Conservation (phyloP, 1,284 basidiomycete genomes). For the Butyriboletus appendiculatus region DNA sequence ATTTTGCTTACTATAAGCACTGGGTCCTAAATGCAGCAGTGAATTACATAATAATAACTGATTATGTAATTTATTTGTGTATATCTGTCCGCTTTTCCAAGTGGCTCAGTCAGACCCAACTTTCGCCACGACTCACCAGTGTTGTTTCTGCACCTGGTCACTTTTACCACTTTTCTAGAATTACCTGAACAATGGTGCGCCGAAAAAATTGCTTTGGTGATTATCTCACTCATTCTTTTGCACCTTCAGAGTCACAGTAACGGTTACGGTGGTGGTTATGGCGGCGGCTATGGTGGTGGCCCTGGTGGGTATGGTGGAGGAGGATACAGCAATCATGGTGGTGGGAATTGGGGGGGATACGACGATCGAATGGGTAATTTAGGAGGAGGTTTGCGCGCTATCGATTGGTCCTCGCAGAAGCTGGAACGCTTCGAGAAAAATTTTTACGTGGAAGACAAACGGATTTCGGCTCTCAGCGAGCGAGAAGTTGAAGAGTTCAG, state of each 20-base stretch:
- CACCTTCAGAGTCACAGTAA: constrained; percentile 38
- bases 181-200: constrained; percentile 27
- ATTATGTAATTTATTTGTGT: constrained; percentile 19
- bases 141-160: constrained; percentile 1
- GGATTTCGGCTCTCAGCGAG: constrained; percentile 78
- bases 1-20: too few relatives aligned
- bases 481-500: constrained; percentile 90
- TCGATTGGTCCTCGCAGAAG: constrained; percentile 82
- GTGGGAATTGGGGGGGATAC: constrained; percentile 48
- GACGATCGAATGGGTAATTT: constrained; percentile 60
- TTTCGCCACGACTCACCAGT: constrained; percentile 25
- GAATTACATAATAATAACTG: not conserved
- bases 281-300: constrained; percentile 36
- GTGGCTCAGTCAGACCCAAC: constrained; percentile 12
- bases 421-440: constrained; percentile 92
- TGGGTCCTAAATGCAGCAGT: too few relatives aligned
- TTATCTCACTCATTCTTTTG: constrained; percentile 9
- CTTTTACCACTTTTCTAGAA: constrained; percentile 1
- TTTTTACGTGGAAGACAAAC: constrained; percentile 95
- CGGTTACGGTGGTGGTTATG: constrained; percentile 37
- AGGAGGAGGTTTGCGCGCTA: constrained; percentile 79
- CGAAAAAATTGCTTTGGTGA: not conserved
- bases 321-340: constrained; percentile 35
- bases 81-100: constrained; percentile 17
- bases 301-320: constrained; percentile 31